Conservation (phyloP, 768 basidiomycete species). For the Basidioascus undulatus region DNA sequence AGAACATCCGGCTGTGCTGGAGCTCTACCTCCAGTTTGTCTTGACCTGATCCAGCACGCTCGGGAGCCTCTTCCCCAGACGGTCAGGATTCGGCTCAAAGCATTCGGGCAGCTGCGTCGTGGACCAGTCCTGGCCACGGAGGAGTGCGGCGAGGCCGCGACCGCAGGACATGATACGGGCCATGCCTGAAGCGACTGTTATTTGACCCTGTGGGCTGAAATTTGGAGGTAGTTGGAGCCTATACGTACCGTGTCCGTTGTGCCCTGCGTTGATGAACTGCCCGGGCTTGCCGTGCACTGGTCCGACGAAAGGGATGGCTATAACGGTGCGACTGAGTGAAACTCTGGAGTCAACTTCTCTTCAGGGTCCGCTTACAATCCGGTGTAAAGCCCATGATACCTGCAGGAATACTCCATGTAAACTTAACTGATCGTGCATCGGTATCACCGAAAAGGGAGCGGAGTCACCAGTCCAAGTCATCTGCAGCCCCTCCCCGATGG, state of each 20-base stretch:
- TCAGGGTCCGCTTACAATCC: slow-evolving; percentile 5
- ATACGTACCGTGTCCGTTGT: slow-evolving; percentile 16
- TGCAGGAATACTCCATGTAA: no score
- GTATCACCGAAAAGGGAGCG: no score
- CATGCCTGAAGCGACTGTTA: slow-evolving; percentile 4
- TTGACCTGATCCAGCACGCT: no score
- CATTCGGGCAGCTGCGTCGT: slow-evolving; percentile 17
- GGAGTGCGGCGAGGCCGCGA: slow-evolving; percentile 13
- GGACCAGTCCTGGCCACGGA: slow-evolving; percentile 14
- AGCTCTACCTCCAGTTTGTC: no score
- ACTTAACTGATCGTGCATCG: no score
- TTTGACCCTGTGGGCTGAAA: neutral
- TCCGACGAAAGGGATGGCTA: slow-evolving; percentile 16
- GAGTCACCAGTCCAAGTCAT: slow-evolving; percentile 15
- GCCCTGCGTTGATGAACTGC: slow-evolving; percentile 16
- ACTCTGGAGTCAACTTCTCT: neutral
- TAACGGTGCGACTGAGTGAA: slow-evolving; percentile 4
- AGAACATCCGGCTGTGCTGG: no score
- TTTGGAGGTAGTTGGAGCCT: neutral
- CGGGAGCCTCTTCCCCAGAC: no score
- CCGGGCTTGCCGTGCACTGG: slow-evolving; percentile 16
- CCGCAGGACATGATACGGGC: slow-evolving; percentile 13
- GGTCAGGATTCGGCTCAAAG: slow-evolving; percentile 15
- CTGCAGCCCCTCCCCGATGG: slow-evolving; percentile 10
- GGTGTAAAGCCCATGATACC: no score